These are phyloP conservation scores for Cyberlindnera misumaiensis DNA, from an alignment of 805 yeast species.

Conservation along the genomic window DNA sequence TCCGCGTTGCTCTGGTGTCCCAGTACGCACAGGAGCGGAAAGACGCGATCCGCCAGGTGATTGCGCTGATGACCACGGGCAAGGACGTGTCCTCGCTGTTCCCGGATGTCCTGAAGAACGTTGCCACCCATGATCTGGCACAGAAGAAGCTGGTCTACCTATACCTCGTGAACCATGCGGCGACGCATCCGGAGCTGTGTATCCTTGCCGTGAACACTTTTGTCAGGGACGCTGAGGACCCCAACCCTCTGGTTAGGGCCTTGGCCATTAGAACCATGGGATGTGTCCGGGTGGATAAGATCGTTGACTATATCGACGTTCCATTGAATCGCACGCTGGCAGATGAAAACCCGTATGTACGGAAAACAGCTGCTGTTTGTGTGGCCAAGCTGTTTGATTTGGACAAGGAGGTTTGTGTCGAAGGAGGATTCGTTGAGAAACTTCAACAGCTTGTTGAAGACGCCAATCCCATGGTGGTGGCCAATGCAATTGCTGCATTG, in stretches of 20 bases:
- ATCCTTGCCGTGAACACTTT: constrained; percentile 95
- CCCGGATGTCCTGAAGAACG: constrained; percentile 93
- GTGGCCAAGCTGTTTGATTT: constrained; percentile 92
- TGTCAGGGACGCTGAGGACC: constrained; percentile 91
- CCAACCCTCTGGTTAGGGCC: constrained; percentile 92
- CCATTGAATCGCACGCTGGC: constrained; percentile 79
- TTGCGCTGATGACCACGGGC: constrained; percentile 97
- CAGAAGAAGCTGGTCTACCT: constrained; percentile 94
- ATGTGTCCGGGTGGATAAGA: constrained; percentile 89
- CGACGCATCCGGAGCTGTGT: constrained; percentile 90
- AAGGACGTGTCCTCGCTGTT: constrained; percentile 92
- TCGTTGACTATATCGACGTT: constrained; percentile 89
- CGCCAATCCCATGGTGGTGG: constrained; percentile 94
- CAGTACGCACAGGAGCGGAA: constrained; percentile 93
- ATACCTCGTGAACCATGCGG: constrained; percentile 95
- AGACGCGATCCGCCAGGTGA: constrained; percentile 94
- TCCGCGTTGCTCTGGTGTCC: constrained; percentile 84
- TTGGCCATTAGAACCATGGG: constrained; percentile 99
- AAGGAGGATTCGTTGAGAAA: constrained; percentile 74
- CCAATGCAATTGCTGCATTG: constrained; percentile 83
- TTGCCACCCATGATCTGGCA: constrained; percentile 93
- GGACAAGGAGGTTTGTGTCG: constrained; percentile 72
- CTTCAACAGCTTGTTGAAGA: constrained; percentile 69
- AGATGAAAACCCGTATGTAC: constrained; percentile 95
- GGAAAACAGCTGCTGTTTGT: constrained; percentile 96